These are phyloP conservation scores for Myochromella boudieri DNA, from an alignment of 768 basidiomycete species.

Conservation along the genomic window DNA sequence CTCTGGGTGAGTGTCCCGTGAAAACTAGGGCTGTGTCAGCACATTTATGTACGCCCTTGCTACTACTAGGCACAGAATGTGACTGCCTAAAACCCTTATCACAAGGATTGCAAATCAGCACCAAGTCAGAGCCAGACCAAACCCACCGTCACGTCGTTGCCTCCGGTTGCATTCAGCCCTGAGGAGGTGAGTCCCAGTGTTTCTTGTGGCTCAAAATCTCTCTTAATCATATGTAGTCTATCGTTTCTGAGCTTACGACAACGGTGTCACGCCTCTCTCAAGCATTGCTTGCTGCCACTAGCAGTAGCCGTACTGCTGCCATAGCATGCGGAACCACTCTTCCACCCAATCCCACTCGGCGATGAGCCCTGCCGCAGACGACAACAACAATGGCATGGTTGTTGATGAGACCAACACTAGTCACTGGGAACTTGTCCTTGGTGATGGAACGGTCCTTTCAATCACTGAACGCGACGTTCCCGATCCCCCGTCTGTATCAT, in stretches of 20 bases:
- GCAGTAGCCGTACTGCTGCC: constrained; percentile 11
- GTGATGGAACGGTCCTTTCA: constrained; percentile 2
- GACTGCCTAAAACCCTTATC: neutral
- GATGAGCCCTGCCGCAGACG: neutral
- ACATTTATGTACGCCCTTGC: neutral
- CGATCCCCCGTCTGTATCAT: constrained; percentile 22
- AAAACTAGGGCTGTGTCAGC: neutral
- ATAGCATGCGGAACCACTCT: constrained; percentile 18
- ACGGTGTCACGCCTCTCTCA: constrained; percentile 1
- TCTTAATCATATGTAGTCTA: neutral
- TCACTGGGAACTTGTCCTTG: neutral
- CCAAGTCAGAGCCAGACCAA: neutral
- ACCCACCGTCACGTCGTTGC: neutral
- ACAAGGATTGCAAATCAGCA: no score
- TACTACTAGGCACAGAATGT: neutral
- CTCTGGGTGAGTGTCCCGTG: neutral
- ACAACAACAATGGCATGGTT: constrained; percentile 28
- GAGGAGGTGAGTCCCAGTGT: constrained; percentile 12
- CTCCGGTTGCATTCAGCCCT: constrained; percentile 32
- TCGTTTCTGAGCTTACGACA: constrained; percentile 4
- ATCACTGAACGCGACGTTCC: constrained; percentile 20
- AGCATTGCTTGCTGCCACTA: neutral
- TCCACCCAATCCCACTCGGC: neutral
- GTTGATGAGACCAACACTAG: constrained; percentile 25
- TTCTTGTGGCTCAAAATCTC: neutral